Percentiles rank a stretch among this genome's conserved stretches.
These are phyloP conservation scores for Ophiorrhiza pumila DNA, from an alignment of 257 asterid genomes.

Conservation along the genomic window DNA sequence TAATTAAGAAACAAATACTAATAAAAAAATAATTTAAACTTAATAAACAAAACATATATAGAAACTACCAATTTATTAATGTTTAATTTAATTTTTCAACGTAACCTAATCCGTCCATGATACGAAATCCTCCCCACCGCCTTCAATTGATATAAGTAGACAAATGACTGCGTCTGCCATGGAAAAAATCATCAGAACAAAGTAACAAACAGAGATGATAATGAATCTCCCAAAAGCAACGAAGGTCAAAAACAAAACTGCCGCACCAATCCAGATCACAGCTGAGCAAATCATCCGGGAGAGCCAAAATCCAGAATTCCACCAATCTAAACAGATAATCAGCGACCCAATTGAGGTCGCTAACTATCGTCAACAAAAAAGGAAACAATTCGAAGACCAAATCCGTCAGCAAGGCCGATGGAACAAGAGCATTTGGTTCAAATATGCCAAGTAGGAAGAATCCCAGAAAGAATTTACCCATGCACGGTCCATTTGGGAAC, in stretches of 20 bases:
- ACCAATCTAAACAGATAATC: conserved; percentile 85
- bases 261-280: conserved; percentile 77
- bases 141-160: too few relatives aligned
- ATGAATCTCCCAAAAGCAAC: conserved; percentile 79
- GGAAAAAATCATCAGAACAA: too few relatives aligned
- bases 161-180: too few relatives aligned
- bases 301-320: conserved; percentile 80
- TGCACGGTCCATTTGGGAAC: conserved; percentile 91
- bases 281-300: conserved; percentile 95
- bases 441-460: conserved; percentile 92
- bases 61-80: too few relatives aligned
- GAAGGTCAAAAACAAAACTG: conserved; percentile 81
- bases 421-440: conserved; percentile 89
- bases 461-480: conserved; percentile 77
- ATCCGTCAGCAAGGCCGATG: conserved; percentile 83
- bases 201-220: too few relatives aligned
- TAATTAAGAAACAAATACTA: too few relatives aligned
- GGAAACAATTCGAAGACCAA: conserved; percentile 69
- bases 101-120: too few relatives aligned
- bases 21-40: too few relatives aligned
- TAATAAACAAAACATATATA: too few relatives aligned
- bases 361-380: conserved; percentile 72
- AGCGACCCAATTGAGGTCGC: conserved; percentile 73
- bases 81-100: too few relatives aligned
- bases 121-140: too few relatives aligned